A percentile compares a stretch with the other conserved stretches of the same genome.
phyloP scores from a whole-genome alignment of 495 filamentous ascomycete species.

The Eremomyces bilateralis region DNA sequence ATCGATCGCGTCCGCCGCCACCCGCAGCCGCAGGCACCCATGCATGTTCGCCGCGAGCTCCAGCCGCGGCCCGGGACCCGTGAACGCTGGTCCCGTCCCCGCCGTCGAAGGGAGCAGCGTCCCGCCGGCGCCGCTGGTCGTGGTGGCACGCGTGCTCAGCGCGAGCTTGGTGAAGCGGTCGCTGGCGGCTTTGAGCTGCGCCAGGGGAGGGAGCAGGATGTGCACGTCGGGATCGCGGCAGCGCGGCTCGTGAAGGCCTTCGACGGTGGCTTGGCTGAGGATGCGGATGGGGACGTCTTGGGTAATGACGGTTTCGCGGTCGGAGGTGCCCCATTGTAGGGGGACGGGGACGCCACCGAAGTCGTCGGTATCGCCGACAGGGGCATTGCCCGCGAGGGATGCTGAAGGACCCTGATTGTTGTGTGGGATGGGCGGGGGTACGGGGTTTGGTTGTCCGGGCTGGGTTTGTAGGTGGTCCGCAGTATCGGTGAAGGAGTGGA shows the following conservation, averaged over 20 bases:
- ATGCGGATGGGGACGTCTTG: slow-evolving; percentile 91
- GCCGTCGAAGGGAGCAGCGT: too few relatives aligned
- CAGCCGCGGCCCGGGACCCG: slow-evolving; percentile 31
- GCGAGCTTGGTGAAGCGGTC: slow-evolving; percentile 83
- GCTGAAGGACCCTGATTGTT: too few relatives aligned
- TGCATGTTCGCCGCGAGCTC: slow-evolving; percentile 78
- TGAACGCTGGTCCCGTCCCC: too few relatives aligned
- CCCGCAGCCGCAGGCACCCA: slow-evolving; percentile 54
- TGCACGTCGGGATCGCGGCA: slow-evolving; percentile 86
- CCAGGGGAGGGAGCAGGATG: slow-evolving; percentile 63
- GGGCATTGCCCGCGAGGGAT: neutral
- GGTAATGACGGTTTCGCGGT: slow-evolving; percentile 74
- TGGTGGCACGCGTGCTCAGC: slow-evolving; percentile 17
- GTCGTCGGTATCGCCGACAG: slow-evolving; percentile 12
- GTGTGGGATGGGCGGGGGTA: slow-evolving; percentile 7
- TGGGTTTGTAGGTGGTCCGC: slow-evolving; percentile 5
- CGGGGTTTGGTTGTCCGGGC: too few relatives aligned
- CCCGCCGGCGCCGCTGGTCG: slow-evolving; percentile 10
- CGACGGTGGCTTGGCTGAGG: slow-evolving; percentile 54
- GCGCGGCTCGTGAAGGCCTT: slow-evolving; percentile 70
- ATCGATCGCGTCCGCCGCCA: slow-evolving; percentile 56
- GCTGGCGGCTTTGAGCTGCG: slow-evolving; percentile 72
- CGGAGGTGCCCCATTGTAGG: slow-evolving; percentile 24
- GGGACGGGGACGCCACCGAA: too few relatives aligned
- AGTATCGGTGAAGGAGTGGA: neutral